Evolutionary conservation across 2,329 filamentous ascomycete genomes (phyloP), one percentile per base, ranked within the genome.

Genomic region (Ophioceras dolichostomum): DNA sequence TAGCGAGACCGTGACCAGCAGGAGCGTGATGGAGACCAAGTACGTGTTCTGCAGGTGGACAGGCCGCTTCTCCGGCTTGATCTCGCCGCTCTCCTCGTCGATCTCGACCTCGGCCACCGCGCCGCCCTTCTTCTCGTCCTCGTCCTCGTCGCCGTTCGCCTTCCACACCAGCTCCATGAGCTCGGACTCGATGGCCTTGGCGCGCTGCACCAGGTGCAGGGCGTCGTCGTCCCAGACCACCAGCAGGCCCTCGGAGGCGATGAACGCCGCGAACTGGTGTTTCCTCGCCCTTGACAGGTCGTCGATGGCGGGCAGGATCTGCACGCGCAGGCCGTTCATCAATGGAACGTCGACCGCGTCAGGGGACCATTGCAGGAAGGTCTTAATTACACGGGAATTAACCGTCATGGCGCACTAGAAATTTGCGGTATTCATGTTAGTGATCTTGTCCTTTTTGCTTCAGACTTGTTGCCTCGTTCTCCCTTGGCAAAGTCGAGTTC

Each of bases 221-320:
- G 83, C 73, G 39, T 88, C 81, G 46, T 89, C 83, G 46, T 89
- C 83, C 84, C 84, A 91, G 1, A 89, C 82, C 2, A 89, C 64
- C 1, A 91, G 62, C 5, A 88, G 62, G 4, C 74, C 73, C 43
- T 83, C 77, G 0, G 72, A 73, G 2, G 80, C 76, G 30, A 89
- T 68, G 52, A 89, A 88, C 7, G 84, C 83, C 10, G 83, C 83
- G 45, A 82, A 87, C 52, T 89, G 83, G 53, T 85, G 75, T 54
- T 85, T 88, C 41, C 83, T 70, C 5, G 81, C 82, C 29, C 74
- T 67, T 0, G 76, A 68, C 4, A 87, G 66, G 49, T 86, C 80
- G 13, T 79, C 72, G 32, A 87, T 70, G 0, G 74, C 80, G 0
- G 80, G 79, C 9, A 87, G 57, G 41, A 88, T 80, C 56, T 87